Base-by-base conservation (phyloP, 495 filamentous ascomycete genomes). In the Penicillium herquei region DNA sequence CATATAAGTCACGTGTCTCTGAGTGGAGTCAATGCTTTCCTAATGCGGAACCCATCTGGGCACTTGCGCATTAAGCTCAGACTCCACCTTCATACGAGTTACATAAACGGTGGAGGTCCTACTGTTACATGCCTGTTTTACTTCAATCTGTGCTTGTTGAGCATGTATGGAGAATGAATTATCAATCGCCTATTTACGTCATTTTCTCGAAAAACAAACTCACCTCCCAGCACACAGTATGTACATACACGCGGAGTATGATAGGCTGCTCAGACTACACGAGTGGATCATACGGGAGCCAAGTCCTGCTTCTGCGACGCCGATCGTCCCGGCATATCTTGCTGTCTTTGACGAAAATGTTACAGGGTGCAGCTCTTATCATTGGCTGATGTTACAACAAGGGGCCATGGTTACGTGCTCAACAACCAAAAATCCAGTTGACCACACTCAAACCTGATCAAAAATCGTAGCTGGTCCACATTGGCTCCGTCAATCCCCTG, bases 251-350 rank as follows among this genome's bases (percentile, higher is more conserved):
- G 21, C 21, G 21, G 4, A 26, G 21, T 26, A 26, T 26, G 21
- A 26, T 26, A 26, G 21, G 21, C 6, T 46, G 26, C 11, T 31
- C 39, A 14, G 39, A 41, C 26, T 32, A 13, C 43, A 46, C 43
- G 56, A 51, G 64, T 67, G 64, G 64, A 56, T 54, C 50, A 30
- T 13, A 16, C 54, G 54, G 58, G 43, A 58, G 62, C 57, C 37
- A 64, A 66, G 61, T 48, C 61, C 49, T 61, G 61, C 53, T 61
- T 66, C 57, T 61, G 61, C 57, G 31, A n/a, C 42, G 52, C 55
- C 37, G 61, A 66, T 61, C 60, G 54, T 44, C 45, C 39, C 49
- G 52, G 54, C 58, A 62, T 62, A 57, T 64, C 50, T 59, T 56
- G 54, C 43, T 62, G 54, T 50, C 53, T 32, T 49, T 32, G 53